Evolutionary conservation across 192 early-diverging fungal species (phyloP).

Genomic region (Rhizophlyctis rosea): DNA sequence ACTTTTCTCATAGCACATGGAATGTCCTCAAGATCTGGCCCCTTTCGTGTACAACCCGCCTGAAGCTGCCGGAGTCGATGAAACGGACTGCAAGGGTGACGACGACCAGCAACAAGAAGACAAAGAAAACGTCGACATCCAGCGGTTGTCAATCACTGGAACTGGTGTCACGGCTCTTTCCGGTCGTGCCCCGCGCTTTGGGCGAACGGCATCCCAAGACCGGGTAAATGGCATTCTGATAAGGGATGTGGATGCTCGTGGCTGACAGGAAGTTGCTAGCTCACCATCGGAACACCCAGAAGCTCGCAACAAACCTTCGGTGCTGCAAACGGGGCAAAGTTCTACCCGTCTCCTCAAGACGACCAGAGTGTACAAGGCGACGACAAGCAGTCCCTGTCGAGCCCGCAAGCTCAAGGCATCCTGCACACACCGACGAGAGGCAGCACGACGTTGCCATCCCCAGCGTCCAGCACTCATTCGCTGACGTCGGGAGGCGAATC

Average conservation of each 20-base stretch:
- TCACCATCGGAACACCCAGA: too few species aligned
- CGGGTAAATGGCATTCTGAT: background rate
- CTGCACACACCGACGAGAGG: background rate
- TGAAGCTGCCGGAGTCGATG: too few species aligned
- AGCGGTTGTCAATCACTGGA: background rate
- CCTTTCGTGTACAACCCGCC: slow-evolving; percentile 34
- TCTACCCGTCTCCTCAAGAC: background rate
- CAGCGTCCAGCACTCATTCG: background rate
- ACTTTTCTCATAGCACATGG: slow-evolving; percentile 29
- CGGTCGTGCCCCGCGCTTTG: background rate
- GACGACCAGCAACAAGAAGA: too few species aligned
- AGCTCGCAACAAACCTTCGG: too few species aligned
- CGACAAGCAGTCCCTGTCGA: background rate
- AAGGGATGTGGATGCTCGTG: background rate
- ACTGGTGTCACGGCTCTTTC: background rate
- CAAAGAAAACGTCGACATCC: slow-evolving; percentile 4
- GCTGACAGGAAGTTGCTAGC: too few species aligned
- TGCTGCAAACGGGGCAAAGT: too few species aligned
- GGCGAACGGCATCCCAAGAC: background rate
- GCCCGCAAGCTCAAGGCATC: background rate
- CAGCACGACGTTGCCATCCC: background rate
- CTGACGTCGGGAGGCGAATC: slow-evolving; percentile 8
- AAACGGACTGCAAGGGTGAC: too few species aligned
- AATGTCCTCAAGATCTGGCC: slow-evolving; percentile 32
- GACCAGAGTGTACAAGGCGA: background rate